Conservation (phyloP, 2,329 filamentous ascomycete species). For the Claviceps spartinae region DNA sequence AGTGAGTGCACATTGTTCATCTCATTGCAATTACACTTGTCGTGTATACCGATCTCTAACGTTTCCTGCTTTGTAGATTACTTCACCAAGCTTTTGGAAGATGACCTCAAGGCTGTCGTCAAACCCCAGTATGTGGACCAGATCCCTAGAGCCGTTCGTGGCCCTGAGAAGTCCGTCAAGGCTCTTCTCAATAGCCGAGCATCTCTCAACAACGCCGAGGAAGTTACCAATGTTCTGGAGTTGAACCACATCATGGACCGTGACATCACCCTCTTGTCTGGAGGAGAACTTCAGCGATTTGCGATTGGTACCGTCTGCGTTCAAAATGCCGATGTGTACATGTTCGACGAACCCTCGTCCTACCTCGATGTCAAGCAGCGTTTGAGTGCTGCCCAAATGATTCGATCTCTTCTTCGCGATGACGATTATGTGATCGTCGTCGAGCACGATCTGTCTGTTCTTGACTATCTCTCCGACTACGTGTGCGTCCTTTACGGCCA, state of each 20-base stretch:
- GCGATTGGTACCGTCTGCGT: constrained; percentile 93
- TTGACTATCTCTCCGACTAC: constrained; percentile 97
- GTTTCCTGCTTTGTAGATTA: constrained; percentile 45
- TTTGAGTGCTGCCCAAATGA: constrained; percentile 81
- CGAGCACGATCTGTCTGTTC: constrained; percentile 95
- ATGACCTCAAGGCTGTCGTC: constrained; percentile 92
- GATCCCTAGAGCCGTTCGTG: constrained; percentile 83
- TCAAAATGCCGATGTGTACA: constrained; percentile 94
- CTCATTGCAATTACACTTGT: too few species aligned
- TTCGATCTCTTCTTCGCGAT: constrained; percentile 75
- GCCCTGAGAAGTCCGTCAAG: constrained; percentile 65
- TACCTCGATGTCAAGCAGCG: constrained; percentile 99
- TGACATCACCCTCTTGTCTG: constrained; percentile 80
- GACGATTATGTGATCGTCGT: constrained; percentile 97
- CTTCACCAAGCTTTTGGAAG: constrained; percentile 95
- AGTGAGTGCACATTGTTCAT: constrained; percentile 42
- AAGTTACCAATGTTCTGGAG: constrained; percentile 75
- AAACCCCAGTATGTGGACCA: constrained; percentile 99
- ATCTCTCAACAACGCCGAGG: constrained; percentile 65
- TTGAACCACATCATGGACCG: constrained; percentile 82
- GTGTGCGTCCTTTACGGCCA: constrained; percentile 94
- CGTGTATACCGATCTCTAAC: too few species aligned
- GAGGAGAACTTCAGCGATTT: constrained; percentile 96
- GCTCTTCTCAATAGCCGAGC: constrained; percentile 63
- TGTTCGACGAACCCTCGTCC: constrained; percentile 99